Evolutionary conservation across 2,329 filamentous ascomycete genomes (phyloP), one percentile per base, ranked within the genome.

Genomic region (Parafenestella ontariensis): DNA sequence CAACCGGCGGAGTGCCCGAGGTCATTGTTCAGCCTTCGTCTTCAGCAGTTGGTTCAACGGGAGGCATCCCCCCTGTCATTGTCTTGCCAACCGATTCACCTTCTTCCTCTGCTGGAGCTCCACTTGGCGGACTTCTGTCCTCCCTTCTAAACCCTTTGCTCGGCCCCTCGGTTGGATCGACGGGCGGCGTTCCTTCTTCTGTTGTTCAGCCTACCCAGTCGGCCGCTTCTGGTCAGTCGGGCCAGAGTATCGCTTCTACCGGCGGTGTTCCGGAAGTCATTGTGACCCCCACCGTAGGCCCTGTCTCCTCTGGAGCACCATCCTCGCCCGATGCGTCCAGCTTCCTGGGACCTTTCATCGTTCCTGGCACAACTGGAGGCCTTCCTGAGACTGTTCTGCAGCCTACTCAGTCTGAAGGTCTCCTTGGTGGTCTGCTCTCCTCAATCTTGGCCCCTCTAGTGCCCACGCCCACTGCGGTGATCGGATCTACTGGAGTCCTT

Each of bases 401-500:
- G 20, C 59, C 58, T n/a, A 52, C 55, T n/a, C 46, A 53, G 13
- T 57, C 59, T 23, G 36, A 42, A 34, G 59, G 48, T 36, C 48
- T 61, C 17, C 26, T 63, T 31, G 55, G 42, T 33, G 50, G 49
- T 31, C 56, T 58, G 9, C 52, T 66, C 6, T 65, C 64, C 0
- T 52, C 62, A 4, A 39, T 66, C 24, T 54, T 61, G 15, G 54
- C 29, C 5, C 52, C 31, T 17, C 34, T 57, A 18, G 60, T 53
- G 34, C 56, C 56, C 10, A 64, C 55, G 11, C 46, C 56, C 44
- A 56, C 48, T 33, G 52, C 59, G 36, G 20, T 50, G 18, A n/a
- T 61, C n/a, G 65, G 62, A 18, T 66, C 69, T 3, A 64, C 58
- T 37, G 71, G 70, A 20, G 59, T 48, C 36, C 9, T 72, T 11